Evolutionary conservation across 116 monocot species (phyloP), one percentile per base, ranked within the genome.

Genomic region (Zostera marina): DNA sequence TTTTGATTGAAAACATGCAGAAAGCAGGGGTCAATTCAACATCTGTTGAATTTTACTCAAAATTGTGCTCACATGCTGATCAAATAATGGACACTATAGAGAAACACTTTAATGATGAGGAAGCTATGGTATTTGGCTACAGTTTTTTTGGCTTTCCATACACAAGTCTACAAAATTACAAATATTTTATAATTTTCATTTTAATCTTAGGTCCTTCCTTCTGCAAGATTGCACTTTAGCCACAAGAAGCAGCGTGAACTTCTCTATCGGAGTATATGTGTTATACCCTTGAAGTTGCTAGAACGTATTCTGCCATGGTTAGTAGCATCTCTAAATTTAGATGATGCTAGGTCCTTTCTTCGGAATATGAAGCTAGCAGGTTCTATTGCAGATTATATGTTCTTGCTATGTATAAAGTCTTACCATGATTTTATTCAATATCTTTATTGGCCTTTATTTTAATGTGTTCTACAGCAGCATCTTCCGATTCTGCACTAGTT

Each of bases 231-330:
- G 63, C 81, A 84, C 71, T 99, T 99, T 70, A 81, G 79, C 61
- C 68, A 63, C 53, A 58, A 75, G 56, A 99, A 87, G 47, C 99
- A 99, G 59, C 54, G 77, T 42, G 65, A 91, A 67, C 86, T 99
- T 69, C 65, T 91, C 38, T 99, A 77, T 22, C 73, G 66, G 15
- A 87, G 91, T 64, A 68, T 99, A 11, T 81, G 87, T 74, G 73
- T 99, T 44, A 99, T 99, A 91, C 99, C 99, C 9, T 72, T 99
- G 62, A 99, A 87, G 56, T 64, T 99, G 54, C 66, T 99, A 42
- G 99, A 99, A 55, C 87, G 81, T 71, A 91, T 87, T 65, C 69
- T 99, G 21, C 99, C 99, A 66, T 99, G 99, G 99, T 72, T 99
- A 49, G 81, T 91, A 44, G 66, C 78, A 44, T 82, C 84, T 56